A percentile compares a stretch with the other conserved stretches of the same genome.
These are phyloP conservation scores for Aspergillus felis DNA, from an alignment of 2,329 filamentous ascomycete genomes.

Conservation along the genomic window DNA sequence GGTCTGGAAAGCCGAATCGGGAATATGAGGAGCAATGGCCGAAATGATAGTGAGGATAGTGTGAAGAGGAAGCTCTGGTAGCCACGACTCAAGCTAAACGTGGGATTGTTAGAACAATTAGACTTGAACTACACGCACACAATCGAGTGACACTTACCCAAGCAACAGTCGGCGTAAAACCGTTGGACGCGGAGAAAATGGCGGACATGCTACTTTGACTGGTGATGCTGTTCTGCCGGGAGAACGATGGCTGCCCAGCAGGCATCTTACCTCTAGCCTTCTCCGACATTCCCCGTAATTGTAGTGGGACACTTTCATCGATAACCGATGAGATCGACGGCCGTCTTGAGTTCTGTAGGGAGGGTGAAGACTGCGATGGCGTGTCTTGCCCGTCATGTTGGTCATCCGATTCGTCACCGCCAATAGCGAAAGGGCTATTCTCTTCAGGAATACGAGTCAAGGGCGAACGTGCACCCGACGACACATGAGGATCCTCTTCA, in stretches of 20 bases:
- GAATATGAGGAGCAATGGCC: slow-evolving; percentile 50
- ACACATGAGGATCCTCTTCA: slow-evolving; percentile 36
- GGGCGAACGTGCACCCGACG: slow-evolving; percentile 53
- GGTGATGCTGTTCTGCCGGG: slow-evolving; percentile 82
- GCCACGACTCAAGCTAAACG: slow-evolving; percentile 77
- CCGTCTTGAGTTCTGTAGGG: slow-evolving; percentile 54
- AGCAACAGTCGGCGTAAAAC: slow-evolving; percentile 71
- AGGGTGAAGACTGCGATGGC: slow-evolving; percentile 55
- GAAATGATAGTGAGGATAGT: slow-evolving; percentile 76
- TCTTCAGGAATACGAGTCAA: slow-evolving; percentile 71
- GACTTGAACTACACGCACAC: not conserved
- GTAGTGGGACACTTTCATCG: slow-evolving; percentile 76
- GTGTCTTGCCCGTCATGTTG: slow-evolving; percentile 59
- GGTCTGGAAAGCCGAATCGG: slow-evolving; percentile 42
- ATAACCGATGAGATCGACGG: slow-evolving; percentile 65
- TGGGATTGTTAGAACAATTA: slow-evolving; percentile 13
- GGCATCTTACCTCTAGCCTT: slow-evolving; percentile 97
- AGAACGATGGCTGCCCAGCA: slow-evolving; percentile 75
- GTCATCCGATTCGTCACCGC: slow-evolving; percentile 67
- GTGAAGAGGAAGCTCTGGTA: slow-evolving; percentile 85
- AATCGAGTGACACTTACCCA: slow-evolving; percentile 53
- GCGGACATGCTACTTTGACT: slow-evolving; percentile 67
- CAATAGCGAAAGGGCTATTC: slow-evolving; percentile 80
- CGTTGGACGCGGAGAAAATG: slow-evolving; percentile 51
- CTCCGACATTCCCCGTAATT: slow-evolving; percentile 90